Conservation (phyloP, 2,329 filamentous ascomycete genomes). For the Arthrinium phaeospermum region DNA sequence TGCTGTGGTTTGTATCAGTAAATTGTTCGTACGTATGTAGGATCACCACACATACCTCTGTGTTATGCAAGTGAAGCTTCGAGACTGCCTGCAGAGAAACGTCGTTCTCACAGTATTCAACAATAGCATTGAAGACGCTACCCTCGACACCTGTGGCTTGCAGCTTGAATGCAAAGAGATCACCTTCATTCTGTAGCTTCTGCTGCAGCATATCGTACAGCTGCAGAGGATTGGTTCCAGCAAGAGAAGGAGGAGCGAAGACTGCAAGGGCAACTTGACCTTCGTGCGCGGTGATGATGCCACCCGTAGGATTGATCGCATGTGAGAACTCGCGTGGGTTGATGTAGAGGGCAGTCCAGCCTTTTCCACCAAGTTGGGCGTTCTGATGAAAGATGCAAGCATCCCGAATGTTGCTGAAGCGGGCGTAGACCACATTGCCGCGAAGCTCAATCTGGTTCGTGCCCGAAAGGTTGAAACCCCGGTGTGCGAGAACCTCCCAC, state of each 20-base stretch:
- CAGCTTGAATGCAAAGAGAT: constrained; percentile 58
- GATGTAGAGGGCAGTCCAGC: constrained; percentile 55
- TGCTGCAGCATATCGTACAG: constrained; percentile 47
- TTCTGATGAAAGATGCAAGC: constrained; percentile 57
- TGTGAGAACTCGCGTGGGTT: constrained; percentile 48
- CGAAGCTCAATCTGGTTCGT: constrained; percentile 42
- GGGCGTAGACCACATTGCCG: constrained; percentile 55
- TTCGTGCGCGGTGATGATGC: constrained; percentile 52
- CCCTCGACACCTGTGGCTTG: constrained; percentile 44
- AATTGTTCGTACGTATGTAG: constrained; percentile 16
- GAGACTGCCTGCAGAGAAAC: constrained; percentile 48
- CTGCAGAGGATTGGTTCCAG: constrained; percentile 30
- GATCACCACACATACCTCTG: background rate
- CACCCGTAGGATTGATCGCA: constrained; percentile 37
- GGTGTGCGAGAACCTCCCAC: constrained; percentile 44
- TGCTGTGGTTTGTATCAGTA: constrained; percentile 18
- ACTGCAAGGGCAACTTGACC: constrained; percentile 61
- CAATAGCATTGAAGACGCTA: constrained; percentile 52
- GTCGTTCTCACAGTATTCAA: constrained; percentile 59
- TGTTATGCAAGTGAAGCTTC: constrained; percentile 43
- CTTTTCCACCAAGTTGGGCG: constrained; percentile 45
- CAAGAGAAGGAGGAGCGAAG: constrained; percentile 35
- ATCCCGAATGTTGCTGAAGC: constrained; percentile 67
- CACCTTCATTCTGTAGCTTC: constrained; percentile 53
- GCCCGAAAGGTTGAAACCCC: constrained; percentile 45